Conservation (phyloP, 352 stramenopile genomes). For the Phytopythium aichiense region DNA sequence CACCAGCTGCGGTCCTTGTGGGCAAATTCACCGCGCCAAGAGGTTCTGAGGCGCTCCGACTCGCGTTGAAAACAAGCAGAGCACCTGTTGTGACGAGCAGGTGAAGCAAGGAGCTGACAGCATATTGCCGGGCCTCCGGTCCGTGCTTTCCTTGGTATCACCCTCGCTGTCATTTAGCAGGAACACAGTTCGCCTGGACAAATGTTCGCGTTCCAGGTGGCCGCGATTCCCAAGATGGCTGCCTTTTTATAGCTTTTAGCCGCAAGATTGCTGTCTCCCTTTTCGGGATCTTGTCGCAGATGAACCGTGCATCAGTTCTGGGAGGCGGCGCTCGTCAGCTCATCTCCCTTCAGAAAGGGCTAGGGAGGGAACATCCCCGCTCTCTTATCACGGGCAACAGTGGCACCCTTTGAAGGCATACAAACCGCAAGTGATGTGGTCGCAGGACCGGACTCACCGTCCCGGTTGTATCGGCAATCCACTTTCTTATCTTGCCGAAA, state of each 20-base stretch:
- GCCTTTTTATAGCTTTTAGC: background rate
- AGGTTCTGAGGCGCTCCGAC: too few relatives aligned
- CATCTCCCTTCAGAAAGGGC: conserved; percentile 10
- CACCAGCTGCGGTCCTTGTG: too few relatives aligned
- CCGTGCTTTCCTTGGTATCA: too few relatives aligned
- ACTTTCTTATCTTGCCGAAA: background rate
- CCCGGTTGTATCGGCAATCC: background rate
- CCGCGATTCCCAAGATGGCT: background rate
- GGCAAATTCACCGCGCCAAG: too few relatives aligned
- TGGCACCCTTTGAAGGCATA: background rate
- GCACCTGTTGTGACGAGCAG: too few relatives aligned
- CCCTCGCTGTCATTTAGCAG: too few relatives aligned
- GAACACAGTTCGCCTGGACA: too few relatives aligned
- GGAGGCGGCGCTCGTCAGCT: background rate
- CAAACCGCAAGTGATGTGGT: background rate
- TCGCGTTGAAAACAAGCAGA: too few relatives aligned
- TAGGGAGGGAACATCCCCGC: conserved; percentile 3
- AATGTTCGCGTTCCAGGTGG: background rate
- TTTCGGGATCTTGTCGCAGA: conserved; percentile 5
- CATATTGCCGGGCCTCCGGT: too few relatives aligned
- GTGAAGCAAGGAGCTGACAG: too few relatives aligned
- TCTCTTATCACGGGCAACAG: background rate
- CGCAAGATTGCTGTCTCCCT: background rate
- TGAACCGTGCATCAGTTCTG: background rate
- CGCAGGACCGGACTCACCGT: background rate